Conservation (phyloP, 108 stramenopile species). For the Skeletonema costatum region DNA sequence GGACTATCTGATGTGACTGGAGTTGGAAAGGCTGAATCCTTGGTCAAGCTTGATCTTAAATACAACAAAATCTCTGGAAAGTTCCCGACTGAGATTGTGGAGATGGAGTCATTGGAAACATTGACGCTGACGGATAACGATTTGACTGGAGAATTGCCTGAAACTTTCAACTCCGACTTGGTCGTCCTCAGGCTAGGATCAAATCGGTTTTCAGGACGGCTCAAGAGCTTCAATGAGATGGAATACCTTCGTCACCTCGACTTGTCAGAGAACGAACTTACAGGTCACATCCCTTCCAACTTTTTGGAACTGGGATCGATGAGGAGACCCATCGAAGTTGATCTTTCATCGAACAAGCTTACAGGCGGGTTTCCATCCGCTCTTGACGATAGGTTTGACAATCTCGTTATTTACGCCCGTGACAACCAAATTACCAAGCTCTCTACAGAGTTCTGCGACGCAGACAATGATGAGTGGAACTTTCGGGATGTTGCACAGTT, state of each 20-base stretch:
- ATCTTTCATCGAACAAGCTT: conserved; percentile 55
- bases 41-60: conserved; percentile 76
- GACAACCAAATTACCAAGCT: conserved; percentile 69
- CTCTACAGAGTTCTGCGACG: conserved; percentile 55
- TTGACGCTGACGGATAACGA: conserved; percentile 62
- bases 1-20: conserved; percentile 69
- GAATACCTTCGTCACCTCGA: conserved; percentile 36
- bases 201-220: conserved; percentile 39
- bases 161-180: conserved; percentile 27
- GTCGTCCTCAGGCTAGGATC: conserved; percentile 45
- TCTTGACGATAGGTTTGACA: conserved; percentile 60
- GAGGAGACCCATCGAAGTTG: conserved; percentile 43
- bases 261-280: conserved; percentile 48
- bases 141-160: conserved; percentile 44
- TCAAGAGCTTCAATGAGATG: conserved; percentile 31
- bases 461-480: conserved; percentile 58
- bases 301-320: conserved; percentile 36
- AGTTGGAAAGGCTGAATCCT: conserved; percentile 55
- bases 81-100: conserved; percentile 58
- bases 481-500: conserved; percentile 65
- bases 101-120: conserved; percentile 52
- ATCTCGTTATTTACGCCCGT: conserved; percentile 64
- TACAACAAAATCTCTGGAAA: conserved; percentile 73
- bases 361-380: conserved; percentile 46
- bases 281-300: conserved; percentile 39